Conservation (phyloP, 2,329 filamentous ascomycete genomes). For the Epichloe aotearoae region DNA sequence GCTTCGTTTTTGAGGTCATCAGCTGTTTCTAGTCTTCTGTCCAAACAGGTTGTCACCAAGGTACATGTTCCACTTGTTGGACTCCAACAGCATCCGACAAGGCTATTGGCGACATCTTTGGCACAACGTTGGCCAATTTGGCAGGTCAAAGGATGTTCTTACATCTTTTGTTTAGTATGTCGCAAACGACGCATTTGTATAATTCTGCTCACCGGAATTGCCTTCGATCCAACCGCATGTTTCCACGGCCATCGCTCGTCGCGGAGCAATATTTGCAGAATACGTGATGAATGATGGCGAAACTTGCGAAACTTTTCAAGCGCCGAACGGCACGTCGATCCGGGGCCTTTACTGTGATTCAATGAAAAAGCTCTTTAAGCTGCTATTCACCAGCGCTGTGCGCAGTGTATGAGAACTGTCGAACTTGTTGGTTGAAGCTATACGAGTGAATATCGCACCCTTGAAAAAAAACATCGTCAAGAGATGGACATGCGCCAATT, state of each 20-base stretch:
- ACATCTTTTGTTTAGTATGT: neutral
- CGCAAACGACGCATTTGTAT: neutral
- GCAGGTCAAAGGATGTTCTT: conserved; percentile 10
- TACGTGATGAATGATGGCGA: neutral
- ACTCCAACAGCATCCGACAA: conserved; percentile 12
- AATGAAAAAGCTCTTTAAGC: neutral
- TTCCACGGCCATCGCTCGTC: neutral
- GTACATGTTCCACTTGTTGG: conserved; percentile 3
- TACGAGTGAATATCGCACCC: neutral
- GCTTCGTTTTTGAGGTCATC: neutral
- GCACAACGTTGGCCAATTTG: conserved; percentile 10
- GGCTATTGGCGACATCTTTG: conserved; percentile 6
- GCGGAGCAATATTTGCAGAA: neutral
- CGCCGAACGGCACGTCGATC: neutral
- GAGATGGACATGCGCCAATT: neutral
- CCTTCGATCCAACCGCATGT: conserved; percentile 12
- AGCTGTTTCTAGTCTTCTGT: neutral
- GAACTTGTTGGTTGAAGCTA: neutral
- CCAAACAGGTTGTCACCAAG: conserved; percentile 9
- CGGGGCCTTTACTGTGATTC: neutral
- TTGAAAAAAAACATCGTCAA: neutral
- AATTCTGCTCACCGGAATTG: conserved; percentile 5
- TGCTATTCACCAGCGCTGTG: neutral
- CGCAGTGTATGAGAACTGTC: neutral
- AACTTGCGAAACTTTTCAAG: neutral